Percentiles rank a stretch among this genome's conserved stretches.
Conservation (phyloP, 2,329 filamentous ascomycete genomes). For the Aschersonia sp. region DNA sequence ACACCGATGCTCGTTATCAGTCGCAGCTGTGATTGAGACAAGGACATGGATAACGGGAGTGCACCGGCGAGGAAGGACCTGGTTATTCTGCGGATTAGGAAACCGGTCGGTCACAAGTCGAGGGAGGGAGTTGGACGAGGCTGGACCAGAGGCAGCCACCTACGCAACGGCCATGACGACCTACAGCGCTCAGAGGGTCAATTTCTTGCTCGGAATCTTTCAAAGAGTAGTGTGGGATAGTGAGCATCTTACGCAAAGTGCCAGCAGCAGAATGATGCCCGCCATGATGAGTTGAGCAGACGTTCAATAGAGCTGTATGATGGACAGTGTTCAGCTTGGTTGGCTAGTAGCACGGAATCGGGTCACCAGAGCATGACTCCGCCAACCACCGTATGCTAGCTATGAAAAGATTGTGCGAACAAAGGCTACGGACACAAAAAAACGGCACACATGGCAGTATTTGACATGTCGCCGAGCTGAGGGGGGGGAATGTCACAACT, state of each 20-base stretch:
- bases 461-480: not conserved
- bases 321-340: too few species aligned
- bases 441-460: not conserved
- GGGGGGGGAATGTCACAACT: too few species aligned
- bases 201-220: not conserved
- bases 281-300: constrained; percentile 14
- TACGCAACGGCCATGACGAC: constrained; percentile 45
- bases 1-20: constrained; percentile 86
- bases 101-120: not conserved
- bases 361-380: too few species aligned
- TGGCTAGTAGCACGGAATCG: too few species aligned
- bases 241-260: constrained; percentile 22
- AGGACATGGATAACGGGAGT: constrained; percentile 74
- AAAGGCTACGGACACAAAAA: too few species aligned
- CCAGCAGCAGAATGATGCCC: constrained; percentile 23
- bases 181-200: constrained; percentile 12
- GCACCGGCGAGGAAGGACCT: constrained; percentile 92
- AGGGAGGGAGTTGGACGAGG: not conserved
- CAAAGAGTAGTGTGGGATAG: not conserved
- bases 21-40: constrained; percentile 76
- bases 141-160: not conserved
- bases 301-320: not conserved
- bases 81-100: not conserved
- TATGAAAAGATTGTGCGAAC: too few species aligned
- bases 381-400: too few species aligned